Conservation (phyloP, 345 rosid species). For the Eucalyptus cloeziana region DNA sequence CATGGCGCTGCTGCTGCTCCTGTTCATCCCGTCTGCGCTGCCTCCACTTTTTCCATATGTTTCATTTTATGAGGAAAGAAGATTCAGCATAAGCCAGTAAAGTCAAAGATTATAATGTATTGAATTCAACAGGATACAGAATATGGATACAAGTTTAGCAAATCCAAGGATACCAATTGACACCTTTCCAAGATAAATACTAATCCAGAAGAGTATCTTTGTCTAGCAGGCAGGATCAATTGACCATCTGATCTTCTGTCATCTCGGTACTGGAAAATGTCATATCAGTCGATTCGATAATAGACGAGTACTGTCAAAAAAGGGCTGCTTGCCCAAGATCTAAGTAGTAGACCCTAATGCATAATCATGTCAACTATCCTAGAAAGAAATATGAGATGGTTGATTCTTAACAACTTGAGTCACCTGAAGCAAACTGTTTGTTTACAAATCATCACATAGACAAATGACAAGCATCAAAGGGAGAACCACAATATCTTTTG, state of each 20-base stretch:
- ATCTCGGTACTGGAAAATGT: slow-evolving; percentile 16
- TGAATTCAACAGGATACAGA: background rate
- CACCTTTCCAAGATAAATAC: slow-evolving; percentile 46
- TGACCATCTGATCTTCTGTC: slow-evolving; percentile 54
- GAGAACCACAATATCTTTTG: background rate
- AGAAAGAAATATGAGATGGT: background rate
- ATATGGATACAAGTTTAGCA: slow-evolving; percentile 10
- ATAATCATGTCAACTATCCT: background rate
- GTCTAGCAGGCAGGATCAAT: slow-evolving; percentile 19
- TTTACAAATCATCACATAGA: no score
- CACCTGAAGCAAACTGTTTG: background rate
- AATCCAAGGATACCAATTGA: slow-evolving; percentile 61
- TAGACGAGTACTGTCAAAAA: no score
- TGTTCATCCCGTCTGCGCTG: slow-evolving; percentile 9
- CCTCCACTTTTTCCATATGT: slow-evolving; percentile 54
- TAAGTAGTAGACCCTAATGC: background rate
- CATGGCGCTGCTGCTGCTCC: slow-evolving; percentile 1
- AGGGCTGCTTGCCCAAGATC: background rate
- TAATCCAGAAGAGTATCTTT: slow-evolving; percentile 31
- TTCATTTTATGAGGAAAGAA: slow-evolving; percentile 52
- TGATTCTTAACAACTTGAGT: background rate
- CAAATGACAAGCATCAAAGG: background rate
- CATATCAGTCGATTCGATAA: background rate
- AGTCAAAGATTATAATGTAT: background rate
- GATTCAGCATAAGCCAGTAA: background rate